Percentiles rank a stretch among this genome's conserved stretches.
These are phyloP conservation scores for Rhytidiadelphus loreus DNA, from an alignment of 225 moss, liverwort and hornwort species.

Conservation along the genomic window DNA sequence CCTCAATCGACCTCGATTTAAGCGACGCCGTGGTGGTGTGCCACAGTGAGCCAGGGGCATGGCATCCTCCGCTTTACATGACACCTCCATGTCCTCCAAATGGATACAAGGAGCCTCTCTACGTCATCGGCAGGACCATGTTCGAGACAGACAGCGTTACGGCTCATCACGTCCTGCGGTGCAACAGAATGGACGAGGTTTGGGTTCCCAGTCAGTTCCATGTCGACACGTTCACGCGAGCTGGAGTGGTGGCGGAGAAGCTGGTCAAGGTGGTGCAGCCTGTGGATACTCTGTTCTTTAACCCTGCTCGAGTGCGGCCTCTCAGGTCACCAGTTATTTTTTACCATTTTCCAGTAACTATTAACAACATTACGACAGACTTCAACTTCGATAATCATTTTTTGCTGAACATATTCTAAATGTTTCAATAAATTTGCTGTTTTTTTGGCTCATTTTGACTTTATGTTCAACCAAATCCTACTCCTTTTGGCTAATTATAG, in stretches of 20 bases:
- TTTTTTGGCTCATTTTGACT: neutral
- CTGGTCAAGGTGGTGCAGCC: constrained; percentile 43
- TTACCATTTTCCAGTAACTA: neutral
- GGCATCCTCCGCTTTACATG: constrained; percentile 44
- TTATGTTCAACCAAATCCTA: neutral
- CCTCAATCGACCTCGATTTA: neutral
- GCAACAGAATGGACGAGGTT: constrained; percentile 55
- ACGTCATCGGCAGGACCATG: constrained; percentile 50
- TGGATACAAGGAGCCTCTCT: constrained; percentile 28
- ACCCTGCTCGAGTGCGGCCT: constrained; percentile 12
- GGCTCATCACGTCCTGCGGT: constrained; percentile 31
- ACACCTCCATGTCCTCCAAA: constrained; percentile 51
- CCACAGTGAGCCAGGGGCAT: constrained; percentile 61
- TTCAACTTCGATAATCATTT: neutral
- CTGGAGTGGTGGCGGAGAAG: constrained; percentile 25
- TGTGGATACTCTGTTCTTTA: constrained; percentile 41
- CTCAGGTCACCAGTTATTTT: neutral
- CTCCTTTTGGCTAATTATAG: neutral
- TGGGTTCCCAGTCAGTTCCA: constrained; percentile 57
- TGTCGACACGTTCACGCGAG: constrained; percentile 20
- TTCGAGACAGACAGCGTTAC: constrained; percentile 50
- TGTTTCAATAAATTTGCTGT: neutral
- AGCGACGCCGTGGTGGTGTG: constrained; percentile 30
- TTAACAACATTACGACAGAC: neutral
- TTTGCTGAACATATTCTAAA: neutral